These are phyloP conservation scores for Grigorovia humatica DNA, from an alignment of 805 yeast genomes.

Conservation along the genomic window DNA sequence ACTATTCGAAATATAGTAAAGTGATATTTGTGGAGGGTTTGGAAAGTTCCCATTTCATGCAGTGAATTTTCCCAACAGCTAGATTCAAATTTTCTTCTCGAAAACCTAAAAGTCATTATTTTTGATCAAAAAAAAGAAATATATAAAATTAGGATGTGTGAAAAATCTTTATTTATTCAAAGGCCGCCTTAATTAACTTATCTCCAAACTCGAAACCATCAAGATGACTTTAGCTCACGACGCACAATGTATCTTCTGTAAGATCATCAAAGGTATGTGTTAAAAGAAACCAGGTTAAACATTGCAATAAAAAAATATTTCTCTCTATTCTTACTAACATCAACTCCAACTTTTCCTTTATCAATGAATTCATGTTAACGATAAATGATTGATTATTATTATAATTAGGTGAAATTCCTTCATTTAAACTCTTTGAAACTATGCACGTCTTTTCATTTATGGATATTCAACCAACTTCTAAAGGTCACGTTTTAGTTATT, in stretches of 20 bases:
- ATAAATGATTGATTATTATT: not conserved
- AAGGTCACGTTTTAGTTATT: slow-evolving; percentile 80
- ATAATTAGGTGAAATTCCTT: slow-evolving; percentile 82
- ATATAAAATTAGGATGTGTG: slow-evolving; percentile 5
- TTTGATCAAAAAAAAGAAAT: too few species aligned
- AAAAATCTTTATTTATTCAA: slow-evolving; percentile 19
- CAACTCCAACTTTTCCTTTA: not conserved
- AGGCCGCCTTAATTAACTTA: slow-evolving; percentile 24
- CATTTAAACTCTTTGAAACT: slow-evolving; percentile 85
- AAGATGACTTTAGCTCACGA: slow-evolving; percentile 24
- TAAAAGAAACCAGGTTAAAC: not conserved
- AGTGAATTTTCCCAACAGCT: too few species aligned
- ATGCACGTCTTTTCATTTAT: slow-evolving; percentile 69
- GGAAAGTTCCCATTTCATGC: too few species aligned
- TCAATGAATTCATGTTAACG: not conserved
- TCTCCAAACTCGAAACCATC: slow-evolving; percentile 35
- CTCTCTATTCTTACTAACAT: not conserved
- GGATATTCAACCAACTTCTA: slow-evolving; percentile 87
- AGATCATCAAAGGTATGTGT: slow-evolving; percentile 69
- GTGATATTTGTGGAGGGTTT: too few species aligned
- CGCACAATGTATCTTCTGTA: slow-evolving; percentile 82
- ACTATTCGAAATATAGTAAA: too few species aligned
- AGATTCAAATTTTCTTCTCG: not conserved
- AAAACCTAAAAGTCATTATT: too few species aligned
- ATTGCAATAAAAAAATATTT: not conserved